Conservation (phyloP, 2,329 filamentous ascomycete species). For the Incumbomyces lentus region DNA sequence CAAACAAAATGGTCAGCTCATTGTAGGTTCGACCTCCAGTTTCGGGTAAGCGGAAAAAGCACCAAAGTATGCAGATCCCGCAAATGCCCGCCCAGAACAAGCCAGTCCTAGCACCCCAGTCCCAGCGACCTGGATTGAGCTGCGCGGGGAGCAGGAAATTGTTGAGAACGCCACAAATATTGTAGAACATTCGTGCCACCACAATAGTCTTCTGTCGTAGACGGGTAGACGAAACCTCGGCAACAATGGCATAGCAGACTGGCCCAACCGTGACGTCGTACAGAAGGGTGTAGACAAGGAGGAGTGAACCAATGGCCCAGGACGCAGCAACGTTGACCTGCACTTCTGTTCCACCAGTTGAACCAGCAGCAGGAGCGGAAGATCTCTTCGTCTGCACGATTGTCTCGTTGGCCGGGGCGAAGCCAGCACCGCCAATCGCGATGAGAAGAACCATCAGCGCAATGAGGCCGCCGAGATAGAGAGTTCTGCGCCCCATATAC, state of each 20-base stretch:
- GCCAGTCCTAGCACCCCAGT: conserved; percentile 24
- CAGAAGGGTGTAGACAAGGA: conserved; percentile 43
- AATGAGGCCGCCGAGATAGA: conserved; percentile 26
- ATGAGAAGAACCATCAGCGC: conserved; percentile 22
- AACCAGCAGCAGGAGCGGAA: conserved; percentile 12
- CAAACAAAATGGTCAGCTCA: conserved; percentile 7
- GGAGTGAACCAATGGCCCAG: conserved; percentile 33
- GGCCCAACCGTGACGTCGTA: conserved; percentile 46
- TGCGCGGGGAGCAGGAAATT: conserved; percentile 10
- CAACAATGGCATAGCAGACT: conserved; percentile 41
- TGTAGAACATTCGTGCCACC: conserved; percentile 41
- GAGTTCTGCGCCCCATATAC: conserved; percentile 27
- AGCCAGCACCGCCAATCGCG: conserved; percentile 16
- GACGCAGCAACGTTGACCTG: conserved; percentile 16
- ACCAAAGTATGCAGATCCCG: conserved; percentile 20
- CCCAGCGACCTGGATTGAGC: conserved; percentile 9
- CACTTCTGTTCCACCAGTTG: conserved; percentile 10
- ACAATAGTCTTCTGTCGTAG: conserved; percentile 45
- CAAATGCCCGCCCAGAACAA: conserved; percentile 27
- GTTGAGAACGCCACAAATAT: conserved; percentile 27
- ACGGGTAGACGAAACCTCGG: conserved; percentile 43
- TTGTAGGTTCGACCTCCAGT: conserved; percentile 28
- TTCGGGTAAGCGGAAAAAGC: conserved; percentile 22
- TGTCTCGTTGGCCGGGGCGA: not conserved
- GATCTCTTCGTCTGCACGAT: not conserved